Base-by-base conservation (phyloP, 2,329 filamentous ascomycete genomes). In the Talaromyces sp. region DNA sequence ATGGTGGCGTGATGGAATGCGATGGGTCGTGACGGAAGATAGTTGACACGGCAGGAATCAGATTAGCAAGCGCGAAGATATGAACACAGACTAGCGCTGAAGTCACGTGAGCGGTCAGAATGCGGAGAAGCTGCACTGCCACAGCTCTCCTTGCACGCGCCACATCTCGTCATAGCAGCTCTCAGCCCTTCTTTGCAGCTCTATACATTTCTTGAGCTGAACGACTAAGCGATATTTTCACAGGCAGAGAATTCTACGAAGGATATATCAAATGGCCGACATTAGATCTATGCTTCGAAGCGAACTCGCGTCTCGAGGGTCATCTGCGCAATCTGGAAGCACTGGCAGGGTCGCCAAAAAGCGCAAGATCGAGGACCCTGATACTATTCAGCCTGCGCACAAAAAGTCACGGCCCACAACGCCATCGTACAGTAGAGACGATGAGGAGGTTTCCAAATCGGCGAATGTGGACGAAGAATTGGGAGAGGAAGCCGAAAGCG, bases 271-370 rank as follows among this genome's bases (percentile, higher is more conserved):
- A 50, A 93, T 95, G 90, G 83, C 90, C 68, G 91, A 96, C 75
- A 88, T 91, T 28, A 88, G 92, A 69, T 85, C 90, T 39, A 84
- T 96, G 56, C 83, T 96, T 63, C 89, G 90, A 69, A 88, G 88
- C 71, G 89, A 93, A 76, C 87, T 91, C 67, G 86, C 87, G 62
- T 84, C 88, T 65, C 87, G 91, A 63, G 86, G 89, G 67, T 87
- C 93, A 69, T 83, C 87, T 58, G 85, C 88, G 3, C 81, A 88
- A 60, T 66, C 73, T 63, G 69, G 73, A 64, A 74, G 70, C 60
- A 70, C 69, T 55, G 67, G 68, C 56, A 75, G 75, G 63, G 69
- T 73, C 46, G 78, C 74, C 54, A 84, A 83, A 72, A 87, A 86
- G 75, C 76, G 84, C 65, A 87, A 86, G 70, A 79, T 81, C 58